These are phyloP conservation scores for Ilyonectria robusta DNA, from an alignment of 2,329 filamentous ascomycete species.

Conservation along the genomic window DNA sequence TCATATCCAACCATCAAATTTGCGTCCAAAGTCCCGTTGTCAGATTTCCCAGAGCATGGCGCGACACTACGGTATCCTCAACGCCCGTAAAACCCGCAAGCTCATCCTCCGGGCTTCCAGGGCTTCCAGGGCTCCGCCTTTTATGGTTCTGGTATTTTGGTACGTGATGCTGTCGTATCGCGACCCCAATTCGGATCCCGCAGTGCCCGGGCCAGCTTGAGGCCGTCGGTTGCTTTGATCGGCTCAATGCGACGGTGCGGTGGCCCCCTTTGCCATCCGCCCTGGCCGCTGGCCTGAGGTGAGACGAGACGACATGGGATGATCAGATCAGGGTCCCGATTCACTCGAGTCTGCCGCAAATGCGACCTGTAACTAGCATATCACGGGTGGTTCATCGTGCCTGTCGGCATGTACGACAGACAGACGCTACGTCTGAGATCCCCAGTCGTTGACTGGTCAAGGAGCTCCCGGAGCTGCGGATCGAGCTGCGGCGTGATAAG, in stretches of 20 bases:
- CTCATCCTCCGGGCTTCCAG: too few relatives aligned
- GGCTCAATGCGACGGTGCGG: conserved; percentile 13
- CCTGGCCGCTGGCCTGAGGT: conserved; percentile 6
- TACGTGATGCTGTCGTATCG: background rate
- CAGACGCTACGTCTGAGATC: background rate
- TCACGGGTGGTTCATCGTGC: background rate
- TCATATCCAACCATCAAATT: background rate
- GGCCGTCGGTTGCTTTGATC: conserved; percentile 2
- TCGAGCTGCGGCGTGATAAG: background rate
- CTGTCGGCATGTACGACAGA: background rate
- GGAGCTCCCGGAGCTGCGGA: background rate
- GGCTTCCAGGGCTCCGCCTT: background rate
- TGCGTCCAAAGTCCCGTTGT: background rate
- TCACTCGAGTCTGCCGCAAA: background rate
- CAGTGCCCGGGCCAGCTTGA: background rate
- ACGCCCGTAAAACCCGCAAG: background rate
- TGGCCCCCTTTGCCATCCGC: background rate
- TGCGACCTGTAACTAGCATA: background rate
- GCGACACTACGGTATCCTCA: background rate
- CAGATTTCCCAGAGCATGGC: background rate
- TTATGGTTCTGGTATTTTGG: conserved; percentile 5
- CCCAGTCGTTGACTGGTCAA: background rate
- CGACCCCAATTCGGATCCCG: background rate
- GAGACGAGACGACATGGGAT: conserved; percentile 24
- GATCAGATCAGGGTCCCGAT: conserved; percentile 15